A percentile compares a stretch with the other conserved stretches of the same genome.
phyloP scores from a whole-genome alignment of 2,329 filamentous ascomycete genomes.

The Alternaria ventricosa region DNA sequence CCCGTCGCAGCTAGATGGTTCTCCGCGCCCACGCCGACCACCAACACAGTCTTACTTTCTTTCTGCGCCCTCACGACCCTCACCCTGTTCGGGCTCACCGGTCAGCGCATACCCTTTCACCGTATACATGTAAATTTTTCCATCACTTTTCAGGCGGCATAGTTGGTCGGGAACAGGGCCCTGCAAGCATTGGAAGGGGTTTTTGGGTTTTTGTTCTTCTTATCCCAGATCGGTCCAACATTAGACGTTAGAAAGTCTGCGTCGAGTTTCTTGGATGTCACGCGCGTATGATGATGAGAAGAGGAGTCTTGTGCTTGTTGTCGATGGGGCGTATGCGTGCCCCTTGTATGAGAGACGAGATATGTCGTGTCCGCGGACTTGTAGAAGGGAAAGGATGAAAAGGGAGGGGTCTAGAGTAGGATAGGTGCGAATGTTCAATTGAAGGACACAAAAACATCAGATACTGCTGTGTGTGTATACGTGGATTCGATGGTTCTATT shows the following conservation, averaged over 20 bases:
- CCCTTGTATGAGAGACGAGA: too few species aligned
- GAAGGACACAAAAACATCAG: too few species aligned
- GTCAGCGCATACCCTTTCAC: not conserved
- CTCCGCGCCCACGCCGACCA: not conserved
- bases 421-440: too few species aligned
- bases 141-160: not conserved
- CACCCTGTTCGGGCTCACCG: not conserved
- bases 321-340: too few species aligned
- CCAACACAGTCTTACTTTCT: not conserved
- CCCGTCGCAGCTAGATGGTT: too few species aligned
- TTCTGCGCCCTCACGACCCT: not conserved
- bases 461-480: too few species aligned
- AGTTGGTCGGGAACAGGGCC: not conserved
- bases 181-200: not conserved
- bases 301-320: too few species aligned
- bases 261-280: not conserved
- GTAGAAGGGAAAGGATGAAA: too few species aligned
- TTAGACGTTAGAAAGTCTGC: not conserved
- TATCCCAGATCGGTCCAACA: not conserved
- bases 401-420: too few species aligned
- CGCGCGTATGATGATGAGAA: not conserved
- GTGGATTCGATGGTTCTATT: too few species aligned
- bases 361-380: too few species aligned
- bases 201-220: not conserved
- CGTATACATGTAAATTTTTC: not conserved